A percentile compares a stretch with the other conserved stretches of the same genome.
These are phyloP conservation scores for Blastobotrys buckinghamii DNA, from an alignment of 1,139 yeast species.

Conservation along the genomic window DNA sequence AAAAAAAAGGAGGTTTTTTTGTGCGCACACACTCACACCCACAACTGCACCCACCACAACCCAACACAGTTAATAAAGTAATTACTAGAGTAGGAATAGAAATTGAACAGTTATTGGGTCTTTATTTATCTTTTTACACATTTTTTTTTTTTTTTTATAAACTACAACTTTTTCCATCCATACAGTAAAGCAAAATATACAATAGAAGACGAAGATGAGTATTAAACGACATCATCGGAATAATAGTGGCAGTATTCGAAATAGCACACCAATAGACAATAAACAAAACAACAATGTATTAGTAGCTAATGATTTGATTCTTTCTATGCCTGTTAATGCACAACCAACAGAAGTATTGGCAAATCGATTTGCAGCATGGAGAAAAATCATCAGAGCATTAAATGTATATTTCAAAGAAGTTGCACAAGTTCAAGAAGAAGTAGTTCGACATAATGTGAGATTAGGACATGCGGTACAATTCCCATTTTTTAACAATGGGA, in stretches of 20 bases:
- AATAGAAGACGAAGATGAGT: not conserved
- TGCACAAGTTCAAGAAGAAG: slow-evolving; percentile 81
- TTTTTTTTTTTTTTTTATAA: not conserved
- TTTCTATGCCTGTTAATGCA: slow-evolving; percentile 46
- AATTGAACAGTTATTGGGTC: no score
- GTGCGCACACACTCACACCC: no score
- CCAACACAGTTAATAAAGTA: no score
- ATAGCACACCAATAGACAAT: not conserved
- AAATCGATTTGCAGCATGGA: slow-evolving; percentile 79
- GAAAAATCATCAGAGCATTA: slow-evolving; percentile 68
- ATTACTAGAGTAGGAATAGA: no score
- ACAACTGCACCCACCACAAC: no score
- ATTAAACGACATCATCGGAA: not conserved
- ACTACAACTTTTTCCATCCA: not conserved
- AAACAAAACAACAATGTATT: not conserved
- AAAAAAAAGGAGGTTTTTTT: no score
- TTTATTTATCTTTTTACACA: no score
- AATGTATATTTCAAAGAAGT: slow-evolving; percentile 72
- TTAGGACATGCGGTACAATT: slow-evolving; percentile 72
- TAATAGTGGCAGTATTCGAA: not conserved
- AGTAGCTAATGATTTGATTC: not conserved
- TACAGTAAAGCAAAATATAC: not conserved
- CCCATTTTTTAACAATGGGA: slow-evolving; percentile 40
- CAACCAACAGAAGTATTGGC: slow-evolving; percentile 87
- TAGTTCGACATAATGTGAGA: slow-evolving; percentile 74